phyloP scores from a whole-genome alignment of 78 protist species.

The Acrasis kona region DNA sequence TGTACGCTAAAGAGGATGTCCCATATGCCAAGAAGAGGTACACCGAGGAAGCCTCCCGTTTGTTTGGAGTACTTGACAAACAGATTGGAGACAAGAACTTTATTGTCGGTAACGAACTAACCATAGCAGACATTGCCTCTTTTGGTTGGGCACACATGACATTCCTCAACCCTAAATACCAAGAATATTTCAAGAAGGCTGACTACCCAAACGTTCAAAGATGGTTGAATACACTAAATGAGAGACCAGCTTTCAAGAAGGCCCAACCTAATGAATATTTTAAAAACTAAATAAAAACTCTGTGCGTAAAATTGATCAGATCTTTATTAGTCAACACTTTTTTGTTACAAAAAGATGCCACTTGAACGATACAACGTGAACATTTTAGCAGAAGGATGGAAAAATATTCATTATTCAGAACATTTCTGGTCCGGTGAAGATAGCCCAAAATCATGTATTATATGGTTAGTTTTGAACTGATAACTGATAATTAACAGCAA shows the following conservation, averaged over 20 bases:
- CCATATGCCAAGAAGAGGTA: constrained; percentile 50
- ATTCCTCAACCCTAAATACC: not conserved
- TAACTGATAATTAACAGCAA: no score
- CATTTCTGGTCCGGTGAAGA: no score
- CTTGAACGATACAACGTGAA: no score
- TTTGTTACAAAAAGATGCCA: no score
- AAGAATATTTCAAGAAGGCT: not conserved
- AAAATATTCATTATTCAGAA: no score
- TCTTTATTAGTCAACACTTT: no score
- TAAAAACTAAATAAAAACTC: no score
- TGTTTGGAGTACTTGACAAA: constrained; percentile 53
- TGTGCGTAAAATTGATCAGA: no score
- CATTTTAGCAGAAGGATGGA: no score
- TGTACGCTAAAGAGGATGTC: constrained; percentile 47
- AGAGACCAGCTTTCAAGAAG: not conserved
- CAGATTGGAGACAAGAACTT: constrained; percentile 34
- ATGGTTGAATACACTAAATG: not conserved
- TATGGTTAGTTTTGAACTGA: no score
- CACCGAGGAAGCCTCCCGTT: constrained; percentile 52
- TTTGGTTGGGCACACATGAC: constrained; percentile 50
- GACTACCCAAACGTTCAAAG: not conserved
- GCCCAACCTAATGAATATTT: no score
- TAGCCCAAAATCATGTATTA: no score
- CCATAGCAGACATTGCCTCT: constrained; percentile 68
- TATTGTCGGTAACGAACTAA: constrained; percentile 56